Evolutionary conservation across 2,329 filamentous ascomycete genomes (phyloP).

Genomic region (Ophiocordyceps camponoti-rufipedis): DNA sequence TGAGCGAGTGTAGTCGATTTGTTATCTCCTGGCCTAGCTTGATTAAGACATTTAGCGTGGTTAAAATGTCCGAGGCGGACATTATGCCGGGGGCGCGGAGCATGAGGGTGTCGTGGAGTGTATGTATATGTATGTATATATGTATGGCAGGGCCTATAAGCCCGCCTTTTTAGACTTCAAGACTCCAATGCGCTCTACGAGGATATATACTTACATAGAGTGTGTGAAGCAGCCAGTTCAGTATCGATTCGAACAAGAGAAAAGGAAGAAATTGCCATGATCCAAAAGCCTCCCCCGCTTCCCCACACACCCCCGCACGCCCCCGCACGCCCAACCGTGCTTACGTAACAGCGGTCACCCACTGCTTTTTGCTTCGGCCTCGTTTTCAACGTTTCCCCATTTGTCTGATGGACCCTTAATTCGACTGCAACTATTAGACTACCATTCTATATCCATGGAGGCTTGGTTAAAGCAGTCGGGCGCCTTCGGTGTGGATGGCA

Average conservation of each 20-base stretch:
- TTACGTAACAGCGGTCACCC: neutral
- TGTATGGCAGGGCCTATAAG: slow-evolving; percentile 1
- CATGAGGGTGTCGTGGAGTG: slow-evolving; percentile 1
- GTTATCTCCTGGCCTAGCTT: slow-evolving; percentile 4
- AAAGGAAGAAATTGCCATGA: neutral
- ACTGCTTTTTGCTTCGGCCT: slow-evolving; percentile 1
- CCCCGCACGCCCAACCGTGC: neutral
- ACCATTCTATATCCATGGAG: slow-evolving; percentile 10
- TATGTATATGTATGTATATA: too few relatives aligned
- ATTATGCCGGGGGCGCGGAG: slow-evolving; percentile 1
- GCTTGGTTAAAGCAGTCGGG: slow-evolving; percentile 13
- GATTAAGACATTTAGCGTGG: slow-evolving; percentile 3
- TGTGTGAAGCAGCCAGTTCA: too few relatives aligned
- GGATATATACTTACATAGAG: neutral
- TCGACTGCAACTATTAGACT: neutral
- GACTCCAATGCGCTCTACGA: neutral
- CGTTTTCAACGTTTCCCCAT: neutral
- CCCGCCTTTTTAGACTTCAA: slow-evolving; percentile 1
- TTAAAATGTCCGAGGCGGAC: slow-evolving; percentile 2
- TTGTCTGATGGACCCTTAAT: neutral
- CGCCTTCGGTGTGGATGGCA: slow-evolving; percentile 11
- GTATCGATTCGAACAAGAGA: too few relatives aligned
- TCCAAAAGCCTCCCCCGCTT: neutral
- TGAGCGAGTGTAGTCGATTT: slow-evolving; percentile 3
- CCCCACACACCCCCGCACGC: neutral